These are phyloP conservation scores for Angomonas deanei DNA, from an alignment of 208 protist genomes.

Conservation along the genomic window DNA sequence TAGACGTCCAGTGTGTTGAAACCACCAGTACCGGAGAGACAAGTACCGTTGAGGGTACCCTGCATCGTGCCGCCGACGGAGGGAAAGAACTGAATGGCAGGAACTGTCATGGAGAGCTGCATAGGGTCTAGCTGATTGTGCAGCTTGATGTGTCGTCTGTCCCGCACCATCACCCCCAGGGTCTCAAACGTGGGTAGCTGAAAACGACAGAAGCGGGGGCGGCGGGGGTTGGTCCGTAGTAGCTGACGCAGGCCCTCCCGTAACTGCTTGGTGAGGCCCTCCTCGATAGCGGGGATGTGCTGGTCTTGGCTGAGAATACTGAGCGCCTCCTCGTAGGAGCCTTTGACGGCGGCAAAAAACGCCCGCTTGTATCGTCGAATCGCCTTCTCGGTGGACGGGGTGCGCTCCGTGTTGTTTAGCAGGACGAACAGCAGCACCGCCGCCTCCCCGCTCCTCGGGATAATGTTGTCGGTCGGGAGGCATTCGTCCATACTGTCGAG, in stretches of 20 bases:
- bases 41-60: background rate
- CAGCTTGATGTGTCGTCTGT: conserved; percentile 5
- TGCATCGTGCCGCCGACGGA: background rate
- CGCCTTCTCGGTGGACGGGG: background rate
- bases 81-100: background rate
- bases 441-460: conserved; percentile 9
- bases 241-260: conserved; percentile 8
- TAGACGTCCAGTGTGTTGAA: conserved; percentile 16
- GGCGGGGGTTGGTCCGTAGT: conserved; percentile 8
- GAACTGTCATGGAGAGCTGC: background rate
- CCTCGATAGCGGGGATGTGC: background rate
- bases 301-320: background rate
- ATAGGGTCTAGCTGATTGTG: conserved; percentile 11
- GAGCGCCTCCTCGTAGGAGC: conserved; percentile 10
- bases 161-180: conserved; percentile 12
- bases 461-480: conserved; percentile 22
- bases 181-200: conserved; percentile 36
- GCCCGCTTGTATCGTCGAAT: conserved; percentile 6
- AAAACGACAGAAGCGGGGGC: conserved; percentile 46
- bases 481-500: background rate
- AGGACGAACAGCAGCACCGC: conserved; percentile 14
- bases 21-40: background rate
- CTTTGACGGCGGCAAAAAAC: conserved; percentile 9
- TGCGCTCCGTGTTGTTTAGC: conserved; percentile 2
- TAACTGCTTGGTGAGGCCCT: background rate